A percentile compares a stretch with the other conserved stretches of the same genome.
Evolutionary conservation across 495 filamentous ascomycete genomes (phyloP).

Genomic region (Aspergillus biplanus): DNA sequence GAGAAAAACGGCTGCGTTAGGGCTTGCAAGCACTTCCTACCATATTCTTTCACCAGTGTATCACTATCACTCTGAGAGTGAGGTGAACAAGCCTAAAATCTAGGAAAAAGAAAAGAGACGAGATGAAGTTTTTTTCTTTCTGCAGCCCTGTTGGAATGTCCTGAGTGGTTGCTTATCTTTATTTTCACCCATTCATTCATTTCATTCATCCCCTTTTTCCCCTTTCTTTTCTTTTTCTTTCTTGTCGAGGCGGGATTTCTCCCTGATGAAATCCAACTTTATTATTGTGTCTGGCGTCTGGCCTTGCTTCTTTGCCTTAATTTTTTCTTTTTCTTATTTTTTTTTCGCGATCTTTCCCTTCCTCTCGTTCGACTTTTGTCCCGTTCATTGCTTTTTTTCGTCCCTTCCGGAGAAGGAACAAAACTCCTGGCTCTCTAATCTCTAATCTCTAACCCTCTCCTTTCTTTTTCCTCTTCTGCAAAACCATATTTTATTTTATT

Average conservation of each 20-base stretch:
- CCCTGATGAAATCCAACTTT: constrained; percentile 2
- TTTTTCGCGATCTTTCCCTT: too few relatives aligned
- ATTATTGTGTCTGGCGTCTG: neutral
- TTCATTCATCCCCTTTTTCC: neutral
- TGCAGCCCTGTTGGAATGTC: constrained; percentile 3
- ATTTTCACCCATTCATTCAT: neutral
- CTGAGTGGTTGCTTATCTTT: constrained; percentile 2
- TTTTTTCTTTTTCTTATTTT: neutral
- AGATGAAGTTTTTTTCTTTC: neutral
- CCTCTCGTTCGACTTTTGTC: neutral
- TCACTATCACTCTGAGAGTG: neutral
- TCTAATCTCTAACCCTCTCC: too few relatives aligned
- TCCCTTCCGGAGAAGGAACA: neutral
- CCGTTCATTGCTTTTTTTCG: constrained; percentile 1
- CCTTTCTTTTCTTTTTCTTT: neutral
- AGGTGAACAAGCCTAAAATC: neutral
- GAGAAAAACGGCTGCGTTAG: too few relatives aligned
- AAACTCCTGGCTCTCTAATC: neutral
- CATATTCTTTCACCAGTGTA: too few relatives aligned
- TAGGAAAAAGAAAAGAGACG: constrained; percentile 8
- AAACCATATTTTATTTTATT: too few relatives aligned
- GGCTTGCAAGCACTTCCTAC: too few relatives aligned
- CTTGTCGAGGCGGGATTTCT: neutral
- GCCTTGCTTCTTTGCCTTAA: neutral
- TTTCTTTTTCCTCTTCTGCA: neutral